Evolutionary conservation across 257 asterid species (phyloP).

Genomic region (Scutellaria minor): DNA sequence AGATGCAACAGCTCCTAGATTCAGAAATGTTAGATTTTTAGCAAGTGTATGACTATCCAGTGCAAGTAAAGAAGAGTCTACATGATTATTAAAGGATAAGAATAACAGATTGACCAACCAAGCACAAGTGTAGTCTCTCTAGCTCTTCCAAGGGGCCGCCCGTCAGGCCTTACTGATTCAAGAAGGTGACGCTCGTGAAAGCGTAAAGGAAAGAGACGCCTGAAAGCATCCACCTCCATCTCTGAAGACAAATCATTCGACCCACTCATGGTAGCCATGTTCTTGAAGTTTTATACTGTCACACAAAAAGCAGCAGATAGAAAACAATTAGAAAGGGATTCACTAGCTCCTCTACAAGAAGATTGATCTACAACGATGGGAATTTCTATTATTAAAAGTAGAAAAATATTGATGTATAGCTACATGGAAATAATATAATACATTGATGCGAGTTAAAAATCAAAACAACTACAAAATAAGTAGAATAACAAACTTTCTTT

Average conservation of each 20-base stretch:
- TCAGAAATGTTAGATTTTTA: slow-evolving; percentile 3
- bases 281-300: slow-evolving; percentile 17
- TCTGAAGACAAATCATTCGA: slow-evolving; percentile 69
- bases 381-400: too few relatives aligned
- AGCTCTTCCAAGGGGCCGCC: slow-evolving; percentile 74
- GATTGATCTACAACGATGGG: not conserved
- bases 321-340: too few relatives aligned
- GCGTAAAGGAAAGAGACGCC: slow-evolving; percentile 82
- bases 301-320: slow-evolving; percentile 14
- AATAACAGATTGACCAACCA: slow-evolving; percentile 52
- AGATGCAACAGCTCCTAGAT: slow-evolving; percentile 83
- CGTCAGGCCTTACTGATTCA: slow-evolving; percentile 85
- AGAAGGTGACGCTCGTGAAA: slow-evolving; percentile 82
- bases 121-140: slow-evolving; percentile 82
- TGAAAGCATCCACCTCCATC: slow-evolving; percentile 89
- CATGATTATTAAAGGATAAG: slow-evolving; percentile 24
- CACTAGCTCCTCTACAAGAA: too few relatives aligned
- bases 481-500: too few relatives aligned
- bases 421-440: too few relatives aligned
- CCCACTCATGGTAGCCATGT: slow-evolving; percentile 61
- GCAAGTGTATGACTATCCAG: not conserved
- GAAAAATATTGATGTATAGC: too few relatives aligned
- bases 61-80: slow-evolving; percentile 2
- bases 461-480: too few relatives aligned
- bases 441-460: too few relatives aligned